Conservation (phyloP, 805 yeast genomes). For the Myxozyma kluyveri region DNA sequence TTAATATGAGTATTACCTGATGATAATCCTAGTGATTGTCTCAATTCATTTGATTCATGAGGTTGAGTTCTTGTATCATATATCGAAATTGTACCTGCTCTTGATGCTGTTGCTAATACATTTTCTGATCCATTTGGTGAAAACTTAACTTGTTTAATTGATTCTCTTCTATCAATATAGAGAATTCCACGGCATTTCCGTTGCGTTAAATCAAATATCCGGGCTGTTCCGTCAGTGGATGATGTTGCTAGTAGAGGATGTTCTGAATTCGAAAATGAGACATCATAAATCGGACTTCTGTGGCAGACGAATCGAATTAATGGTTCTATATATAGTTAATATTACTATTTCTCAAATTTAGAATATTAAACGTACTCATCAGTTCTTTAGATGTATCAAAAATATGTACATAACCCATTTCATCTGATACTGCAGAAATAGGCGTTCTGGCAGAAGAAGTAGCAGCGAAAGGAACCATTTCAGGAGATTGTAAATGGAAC, state of each 20-base stretch:
- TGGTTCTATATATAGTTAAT: neutral
- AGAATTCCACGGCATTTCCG: slow-evolving; percentile 15
- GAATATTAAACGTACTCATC: slow-evolving; percentile 1
- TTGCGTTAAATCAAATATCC: slow-evolving; percentile 18
- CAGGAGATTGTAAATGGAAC: neutral
- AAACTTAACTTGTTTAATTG: slow-evolving; percentile 24
- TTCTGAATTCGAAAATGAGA: slow-evolving; percentile 16
- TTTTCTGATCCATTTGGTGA: slow-evolving; percentile 1
- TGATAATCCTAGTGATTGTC: too few species aligned
- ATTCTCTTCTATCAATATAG: slow-evolving; percentile 1
- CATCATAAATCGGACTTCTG: slow-evolving; percentile 25
- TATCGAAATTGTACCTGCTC: slow-evolving; percentile 21
- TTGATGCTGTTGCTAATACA: slow-evolving; percentile 8
- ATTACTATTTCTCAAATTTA: too few species aligned
- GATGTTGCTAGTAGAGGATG: slow-evolving; percentile 16
- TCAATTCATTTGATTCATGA: too few species aligned
- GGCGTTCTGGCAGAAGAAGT: neutral
- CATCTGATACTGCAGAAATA: slow-evolving; percentile 18
- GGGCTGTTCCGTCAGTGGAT: slow-evolving; percentile 25
- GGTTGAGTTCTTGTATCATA: slow-evolving; percentile 18
- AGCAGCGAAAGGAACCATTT: neutral
- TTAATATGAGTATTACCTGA: too few species aligned
- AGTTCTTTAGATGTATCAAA: slow-evolving; percentile 5
- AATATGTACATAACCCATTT: slow-evolving; percentile 19
- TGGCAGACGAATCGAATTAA: slow-evolving; percentile 14